Conservation (phyloP, 2,329 filamentous ascomycete genomes). For the Cercospora canescens region DNA sequence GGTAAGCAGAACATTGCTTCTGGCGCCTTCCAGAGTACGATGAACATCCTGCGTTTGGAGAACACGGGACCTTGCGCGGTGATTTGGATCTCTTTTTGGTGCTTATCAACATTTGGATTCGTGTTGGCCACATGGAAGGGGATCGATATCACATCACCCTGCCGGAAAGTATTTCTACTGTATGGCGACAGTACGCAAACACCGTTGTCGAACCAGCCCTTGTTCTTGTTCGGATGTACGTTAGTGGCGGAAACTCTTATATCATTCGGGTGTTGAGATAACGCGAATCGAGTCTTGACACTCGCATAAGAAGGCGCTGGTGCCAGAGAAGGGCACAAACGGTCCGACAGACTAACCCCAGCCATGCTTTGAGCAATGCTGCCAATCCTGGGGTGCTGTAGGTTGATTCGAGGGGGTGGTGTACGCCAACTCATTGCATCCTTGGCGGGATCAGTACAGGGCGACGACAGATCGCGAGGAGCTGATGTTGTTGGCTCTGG, state of each 20-base stretch:
- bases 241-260: not conserved
- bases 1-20: constrained; percentile 15
- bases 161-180: not conserved
- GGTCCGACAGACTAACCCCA: not conserved
- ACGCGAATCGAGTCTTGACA: not conserved
- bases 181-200: constrained; percentile 5
- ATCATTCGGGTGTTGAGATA: not conserved
- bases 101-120: not conserved
- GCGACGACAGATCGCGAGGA: not conserved
- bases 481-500: not conserved
- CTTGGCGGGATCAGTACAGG: not conserved
- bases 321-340: not conserved
- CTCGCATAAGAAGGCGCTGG: not conserved
- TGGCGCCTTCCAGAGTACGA: constrained; percentile 7
- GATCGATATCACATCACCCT: constrained; percentile 8
- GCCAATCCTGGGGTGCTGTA: no score
- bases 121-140: constrained; percentile 11
- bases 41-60: constrained; percentile 16
- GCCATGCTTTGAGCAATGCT: not conserved
- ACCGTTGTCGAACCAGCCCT: constrained; percentile 4
- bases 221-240: not conserved
- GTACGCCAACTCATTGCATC: not conserved
- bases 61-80: not conserved
- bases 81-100: not conserved
- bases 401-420: no score